A percentile compares a stretch with the other conserved stretches of the same genome.
These are phyloP conservation scores for Biscutella auriculata DNA, from an alignment of 441 rosid genomes.

Conservation along the genomic window DNA sequence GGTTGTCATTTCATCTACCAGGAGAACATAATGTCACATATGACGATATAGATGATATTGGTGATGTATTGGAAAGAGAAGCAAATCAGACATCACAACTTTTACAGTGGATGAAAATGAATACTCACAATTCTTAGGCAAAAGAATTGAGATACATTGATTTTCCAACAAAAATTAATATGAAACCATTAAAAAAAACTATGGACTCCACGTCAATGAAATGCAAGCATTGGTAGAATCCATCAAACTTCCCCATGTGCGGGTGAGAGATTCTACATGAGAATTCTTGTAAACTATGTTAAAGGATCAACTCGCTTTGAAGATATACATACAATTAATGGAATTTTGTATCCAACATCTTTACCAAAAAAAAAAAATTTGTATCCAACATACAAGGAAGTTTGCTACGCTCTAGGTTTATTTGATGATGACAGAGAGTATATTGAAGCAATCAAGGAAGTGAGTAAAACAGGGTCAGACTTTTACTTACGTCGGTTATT, in stretches of 20 bases:
- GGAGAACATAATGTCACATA: background rate
- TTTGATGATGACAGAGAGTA: background rate
- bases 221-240: background rate
- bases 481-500: background rate
- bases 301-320: background rate
- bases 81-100: background rate
- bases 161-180: background rate
- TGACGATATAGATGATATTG: background rate
- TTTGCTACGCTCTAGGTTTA: background rate
- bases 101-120: background rate
- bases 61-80: background rate
- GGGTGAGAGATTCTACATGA: background rate
- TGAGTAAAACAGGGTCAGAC: background rate
- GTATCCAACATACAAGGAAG: background rate
- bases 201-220: background rate
- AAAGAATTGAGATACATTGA: background rate
- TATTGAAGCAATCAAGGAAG: background rate
- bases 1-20: background rate
- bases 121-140: background rate
- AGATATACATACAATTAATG: background rate
- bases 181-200: background rate
- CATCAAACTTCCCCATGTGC: background rate
- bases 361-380: no score
- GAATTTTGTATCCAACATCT: background rate
- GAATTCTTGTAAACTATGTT: background rate